These are phyloP conservation scores for Amaranthus palmeri DNA, from an alignment of 148 eudicot species.

Conservation along the genomic window DNA sequence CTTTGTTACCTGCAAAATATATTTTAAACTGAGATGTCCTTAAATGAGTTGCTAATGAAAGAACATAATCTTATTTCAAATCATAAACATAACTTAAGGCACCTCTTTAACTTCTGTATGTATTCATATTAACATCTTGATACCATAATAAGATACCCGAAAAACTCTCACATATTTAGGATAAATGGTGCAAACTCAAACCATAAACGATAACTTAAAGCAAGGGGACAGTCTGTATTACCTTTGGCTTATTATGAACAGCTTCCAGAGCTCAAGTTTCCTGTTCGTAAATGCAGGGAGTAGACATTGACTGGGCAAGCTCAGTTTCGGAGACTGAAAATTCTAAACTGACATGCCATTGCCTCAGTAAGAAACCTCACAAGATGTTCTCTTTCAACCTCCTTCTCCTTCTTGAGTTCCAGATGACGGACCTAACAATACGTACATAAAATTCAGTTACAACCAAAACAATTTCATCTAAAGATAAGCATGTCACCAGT, in stretches of 20 bases:
- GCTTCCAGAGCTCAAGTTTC: not conserved
- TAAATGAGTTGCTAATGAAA: not conserved
- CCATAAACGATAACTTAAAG: not conserved
- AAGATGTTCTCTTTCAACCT: slow-evolving; percentile 57
- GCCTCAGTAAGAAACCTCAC: slow-evolving; percentile 68
- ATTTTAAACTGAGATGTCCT: not conserved
- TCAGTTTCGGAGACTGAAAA: slow-evolving; percentile 74
- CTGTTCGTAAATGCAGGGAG: not conserved
- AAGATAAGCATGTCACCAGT: not conserved
- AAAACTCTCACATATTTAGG: too few relatives aligned
- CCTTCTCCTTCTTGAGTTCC: slow-evolving; percentile 79
- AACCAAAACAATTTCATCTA: not conserved
- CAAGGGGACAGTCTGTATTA: not conserved
- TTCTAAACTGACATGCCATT: slow-evolving; percentile 70
- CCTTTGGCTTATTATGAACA: not conserved
- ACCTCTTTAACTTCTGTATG: not conserved
- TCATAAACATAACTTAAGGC: not conserved
- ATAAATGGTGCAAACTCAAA: too few relatives aligned
- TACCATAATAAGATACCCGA: not conserved
- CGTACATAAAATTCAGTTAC: slow-evolving; percentile 10
- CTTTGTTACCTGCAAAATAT: not conserved
- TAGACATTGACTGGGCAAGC: not conserved
- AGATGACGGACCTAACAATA: slow-evolving; percentile 75
- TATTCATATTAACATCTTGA: not conserved
- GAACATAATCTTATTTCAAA: not conserved